These are phyloP conservation scores for Dioscorea alata DNA, from an alignment of 106 monocot species.

Conservation along the genomic window DNA sequence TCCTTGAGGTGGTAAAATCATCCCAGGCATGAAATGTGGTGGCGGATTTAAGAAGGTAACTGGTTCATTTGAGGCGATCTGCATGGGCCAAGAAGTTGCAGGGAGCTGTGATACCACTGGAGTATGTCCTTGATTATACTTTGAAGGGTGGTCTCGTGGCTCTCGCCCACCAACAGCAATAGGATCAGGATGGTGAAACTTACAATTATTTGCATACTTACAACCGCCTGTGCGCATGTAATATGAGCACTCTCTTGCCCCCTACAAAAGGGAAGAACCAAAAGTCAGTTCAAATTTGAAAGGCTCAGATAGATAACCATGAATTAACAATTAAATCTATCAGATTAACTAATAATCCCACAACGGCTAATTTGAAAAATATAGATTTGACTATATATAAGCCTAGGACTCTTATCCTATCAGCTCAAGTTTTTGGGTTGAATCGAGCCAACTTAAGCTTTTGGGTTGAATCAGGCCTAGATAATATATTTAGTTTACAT, in stretches of 20 bases:
- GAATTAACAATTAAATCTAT: neutral
- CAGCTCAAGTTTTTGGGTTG: too few relatives aligned
- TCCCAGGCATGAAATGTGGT: slow-evolving; percentile 14
- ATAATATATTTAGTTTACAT: too few relatives aligned
- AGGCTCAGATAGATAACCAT: neutral
- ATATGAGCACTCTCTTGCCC: slow-evolving; percentile 36
- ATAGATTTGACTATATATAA: too few relatives aligned
- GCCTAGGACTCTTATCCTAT: too few relatives aligned
- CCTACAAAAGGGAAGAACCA: slow-evolving; percentile 18
- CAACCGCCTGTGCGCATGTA: slow-evolving; percentile 59
- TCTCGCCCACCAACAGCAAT: slow-evolving; percentile 12
- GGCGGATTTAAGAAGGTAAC: slow-evolving; percentile 20
- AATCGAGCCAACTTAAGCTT: too few relatives aligned
- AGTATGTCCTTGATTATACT: neutral
- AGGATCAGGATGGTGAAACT: slow-evolving; percentile 61
- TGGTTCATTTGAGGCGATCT: slow-evolving; percentile 22
- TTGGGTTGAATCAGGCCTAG: too few relatives aligned
- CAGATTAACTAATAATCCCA: neutral
- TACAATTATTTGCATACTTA: slow-evolving; percentile 44
- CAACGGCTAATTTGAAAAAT: too few relatives aligned
- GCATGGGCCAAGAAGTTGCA: slow-evolving; percentile 12
- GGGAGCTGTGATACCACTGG: neutral
- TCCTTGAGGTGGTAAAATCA: slow-evolving; percentile 17
- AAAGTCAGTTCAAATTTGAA: too few relatives aligned
- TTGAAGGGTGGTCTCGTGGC: neutral